A percentile compares a stretch with the other conserved stretches of the same genome.
These are phyloP conservation scores for Strobilomyces echinocephalus DNA, from an alignment of 768 basidiomycete genomes.

Conservation along the genomic window DNA sequence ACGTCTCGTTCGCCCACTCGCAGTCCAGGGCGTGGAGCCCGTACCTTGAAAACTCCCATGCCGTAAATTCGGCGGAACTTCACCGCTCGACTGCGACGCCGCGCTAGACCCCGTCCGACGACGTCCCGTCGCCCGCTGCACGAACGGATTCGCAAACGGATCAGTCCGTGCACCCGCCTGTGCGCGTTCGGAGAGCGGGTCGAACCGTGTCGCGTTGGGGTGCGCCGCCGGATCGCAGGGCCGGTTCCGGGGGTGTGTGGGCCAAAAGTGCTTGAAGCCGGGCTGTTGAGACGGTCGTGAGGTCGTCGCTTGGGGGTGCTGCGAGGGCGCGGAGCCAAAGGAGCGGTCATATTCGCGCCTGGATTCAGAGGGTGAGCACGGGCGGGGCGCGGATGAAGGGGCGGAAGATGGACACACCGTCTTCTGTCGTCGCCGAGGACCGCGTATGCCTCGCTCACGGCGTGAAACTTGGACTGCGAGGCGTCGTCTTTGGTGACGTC, in stretches of 20 bases:
- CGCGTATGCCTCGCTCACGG: conserved; percentile 45
- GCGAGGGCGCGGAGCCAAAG: conserved; percentile 9
- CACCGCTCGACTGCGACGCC: neutral
- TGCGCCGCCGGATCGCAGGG: conserved; percentile 11
- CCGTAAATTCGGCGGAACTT: neutral
- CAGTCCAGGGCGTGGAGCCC: conserved; percentile 2
- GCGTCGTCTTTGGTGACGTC: conserved; percentile 37
- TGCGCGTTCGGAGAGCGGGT: conserved; percentile 8
- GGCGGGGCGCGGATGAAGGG: neutral
- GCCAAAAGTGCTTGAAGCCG: conserved; percentile 26
- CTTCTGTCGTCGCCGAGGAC: conserved; percentile 43
- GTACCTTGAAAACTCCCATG: conserved; percentile 4
- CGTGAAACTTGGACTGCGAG: conserved; percentile 40
- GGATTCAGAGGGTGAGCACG: neutral
- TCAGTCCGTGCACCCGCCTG: conserved; percentile 7
- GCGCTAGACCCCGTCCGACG: neutral
- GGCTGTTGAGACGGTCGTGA: conserved; percentile 22
- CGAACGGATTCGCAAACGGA: conserved; percentile 23
- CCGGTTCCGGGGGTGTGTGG: conserved; percentile 21
- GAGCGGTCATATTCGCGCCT: conserved; percentile 33
- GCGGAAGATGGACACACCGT: conserved; percentile 28
- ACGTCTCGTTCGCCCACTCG: conserved; percentile 1
- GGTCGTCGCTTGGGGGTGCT: conserved; percentile 31
- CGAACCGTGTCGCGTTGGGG: conserved; percentile 7
- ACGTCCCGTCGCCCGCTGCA: conserved; percentile 27